phyloP scores from a whole-genome alignment of 1,284 basidiomycete species.

The Ustilago sp. region DNA sequence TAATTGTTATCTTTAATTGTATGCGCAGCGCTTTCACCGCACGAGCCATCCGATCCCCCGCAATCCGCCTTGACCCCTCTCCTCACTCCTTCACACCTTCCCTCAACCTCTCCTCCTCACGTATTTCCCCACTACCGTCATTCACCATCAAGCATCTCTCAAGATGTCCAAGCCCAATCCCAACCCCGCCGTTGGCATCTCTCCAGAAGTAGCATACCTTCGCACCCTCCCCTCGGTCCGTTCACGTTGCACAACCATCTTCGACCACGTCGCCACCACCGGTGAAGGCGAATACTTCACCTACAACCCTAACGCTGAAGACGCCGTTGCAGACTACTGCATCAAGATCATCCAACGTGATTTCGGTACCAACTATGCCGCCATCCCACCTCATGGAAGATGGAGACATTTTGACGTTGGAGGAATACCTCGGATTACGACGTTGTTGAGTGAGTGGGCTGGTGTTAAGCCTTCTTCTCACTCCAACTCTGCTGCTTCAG shows the following conservation, averaged over 20 bases:
- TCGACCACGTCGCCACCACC: slow-evolving; percentile 76
- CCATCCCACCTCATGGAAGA: slow-evolving; percentile 89
- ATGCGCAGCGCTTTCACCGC: slow-evolving; percentile 2
- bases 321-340: slow-evolving; percentile 82
- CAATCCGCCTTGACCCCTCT: neutral
- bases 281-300: slow-evolving; percentile 84
- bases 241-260: slow-evolving; percentile 82
- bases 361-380: slow-evolving; percentile 79
- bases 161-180: neutral
- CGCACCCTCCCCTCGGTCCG: slow-evolving; percentile 88
- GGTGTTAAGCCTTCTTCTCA: slow-evolving; percentile 1
- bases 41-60: slow-evolving; percentile 30
- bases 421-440: slow-evolving; percentile 50
- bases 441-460: slow-evolving; percentile 44
- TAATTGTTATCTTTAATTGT: too few relatives aligned
- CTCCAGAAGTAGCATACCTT: slow-evolving; percentile 72
- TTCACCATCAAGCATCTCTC: neutral
- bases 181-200: slow-evolving; percentile 8
- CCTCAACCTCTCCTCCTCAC: neutral
- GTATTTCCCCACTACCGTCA: neutral
- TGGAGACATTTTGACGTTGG: slow-evolving; percentile 80
- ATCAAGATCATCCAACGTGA: slow-evolving; percentile 86
- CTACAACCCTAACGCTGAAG: slow-evolving; percentile 82
- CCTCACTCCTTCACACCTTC: neutral
- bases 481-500: neutral